A percentile compares a stretch with the other conserved stretches of the same genome.
Evolutionary conservation across 768 basidiomycete genomes (phyloP).

Genomic region (Mycena maculata): DNA sequence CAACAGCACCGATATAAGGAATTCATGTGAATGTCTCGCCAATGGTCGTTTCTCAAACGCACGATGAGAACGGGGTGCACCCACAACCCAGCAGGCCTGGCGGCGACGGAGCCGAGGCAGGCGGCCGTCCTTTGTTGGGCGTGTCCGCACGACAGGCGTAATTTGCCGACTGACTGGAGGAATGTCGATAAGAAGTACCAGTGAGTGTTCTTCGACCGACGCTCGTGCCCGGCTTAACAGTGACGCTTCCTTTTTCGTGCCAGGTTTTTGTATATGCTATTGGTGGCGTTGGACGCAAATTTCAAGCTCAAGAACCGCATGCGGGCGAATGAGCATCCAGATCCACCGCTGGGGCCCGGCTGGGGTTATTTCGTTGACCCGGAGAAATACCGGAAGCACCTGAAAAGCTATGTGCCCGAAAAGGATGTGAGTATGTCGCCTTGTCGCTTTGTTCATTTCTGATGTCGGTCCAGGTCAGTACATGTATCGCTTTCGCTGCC

Average conservation of each 20-base stretch:
- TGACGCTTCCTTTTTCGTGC: too few relatives aligned
- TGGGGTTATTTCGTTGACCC: slow-evolving; percentile 12
- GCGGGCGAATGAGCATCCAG: slow-evolving; percentile 13
- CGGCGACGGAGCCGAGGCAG: neutral
- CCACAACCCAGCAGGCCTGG: neutral
- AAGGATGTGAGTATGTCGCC: neutral
- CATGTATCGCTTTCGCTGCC: too few relatives aligned
- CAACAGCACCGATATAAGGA: slow-evolving; percentile 15
- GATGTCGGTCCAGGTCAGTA: too few relatives aligned
- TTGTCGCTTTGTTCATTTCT: too few relatives aligned
- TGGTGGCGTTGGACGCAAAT: too few relatives aligned
- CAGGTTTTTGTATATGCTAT: too few relatives aligned
- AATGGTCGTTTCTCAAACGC: slow-evolving; percentile 3
- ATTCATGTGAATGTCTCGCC: slow-evolving; percentile 10
- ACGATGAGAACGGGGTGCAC: slow-evolving; percentile 6
- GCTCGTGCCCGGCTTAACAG: too few relatives aligned
- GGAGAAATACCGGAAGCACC: neutral
- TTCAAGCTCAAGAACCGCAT: too few relatives aligned
- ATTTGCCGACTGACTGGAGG: slow-evolving; percentile 18
- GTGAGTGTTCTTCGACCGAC: slow-evolving; percentile 12
- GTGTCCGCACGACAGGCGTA: slow-evolving; percentile 14
- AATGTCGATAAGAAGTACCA: neutral
- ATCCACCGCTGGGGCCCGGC: slow-evolving; percentile 19
- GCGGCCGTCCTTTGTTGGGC: slow-evolving; percentile 22
- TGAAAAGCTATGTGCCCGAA: slow-evolving; percentile 14